Conservation (phyloP, 1,284 basidiomycete species). For the Rhizoctonia solani region DNA sequence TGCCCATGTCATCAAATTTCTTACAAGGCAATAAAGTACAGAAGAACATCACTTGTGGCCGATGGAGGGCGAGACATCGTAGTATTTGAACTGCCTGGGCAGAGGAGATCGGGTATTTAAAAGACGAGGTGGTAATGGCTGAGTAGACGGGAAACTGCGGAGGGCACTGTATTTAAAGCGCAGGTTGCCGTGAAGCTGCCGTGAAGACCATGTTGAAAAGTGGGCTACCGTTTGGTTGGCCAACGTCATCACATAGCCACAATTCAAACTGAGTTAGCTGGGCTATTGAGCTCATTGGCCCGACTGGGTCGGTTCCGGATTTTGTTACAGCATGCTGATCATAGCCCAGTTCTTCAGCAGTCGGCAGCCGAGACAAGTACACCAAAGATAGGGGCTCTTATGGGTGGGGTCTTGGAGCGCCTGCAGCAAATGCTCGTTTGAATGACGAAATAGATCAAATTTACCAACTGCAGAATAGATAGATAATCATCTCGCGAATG, state of each 20-base stretch:
- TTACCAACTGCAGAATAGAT: conserved; percentile 26
- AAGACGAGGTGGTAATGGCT: not conserved
- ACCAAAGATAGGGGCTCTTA: no score
- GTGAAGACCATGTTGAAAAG: not conserved
- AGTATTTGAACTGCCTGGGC: not conserved
- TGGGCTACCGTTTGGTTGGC: not conserved
- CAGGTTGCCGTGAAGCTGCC: conserved; percentile 14
- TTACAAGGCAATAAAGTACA: conserved; percentile 31
- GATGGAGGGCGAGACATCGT: conserved; percentile 22
- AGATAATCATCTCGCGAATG: not conserved
- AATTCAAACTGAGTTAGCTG: not conserved
- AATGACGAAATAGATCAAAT: no score
- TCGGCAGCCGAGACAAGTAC: no score
- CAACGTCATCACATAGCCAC: conserved; percentile 14
- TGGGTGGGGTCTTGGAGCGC: no score
- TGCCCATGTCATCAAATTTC: not conserved
- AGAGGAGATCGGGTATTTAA: not conserved
- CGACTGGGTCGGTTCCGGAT: no score
- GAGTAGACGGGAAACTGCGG: not conserved
- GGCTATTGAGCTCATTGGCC: not conserved
- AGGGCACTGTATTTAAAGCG: conserved; percentile 7
- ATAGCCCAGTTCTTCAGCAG: no score
- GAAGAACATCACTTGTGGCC: conserved; percentile 2
- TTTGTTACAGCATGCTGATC: no score
- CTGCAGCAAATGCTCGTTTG: not conserved